Percentiles rank a stretch among this genome's conserved stretches.
Conservation (phyloP, 2,329 filamentous ascomycete species). For the Plenodomus tracheiphilus region DNA sequence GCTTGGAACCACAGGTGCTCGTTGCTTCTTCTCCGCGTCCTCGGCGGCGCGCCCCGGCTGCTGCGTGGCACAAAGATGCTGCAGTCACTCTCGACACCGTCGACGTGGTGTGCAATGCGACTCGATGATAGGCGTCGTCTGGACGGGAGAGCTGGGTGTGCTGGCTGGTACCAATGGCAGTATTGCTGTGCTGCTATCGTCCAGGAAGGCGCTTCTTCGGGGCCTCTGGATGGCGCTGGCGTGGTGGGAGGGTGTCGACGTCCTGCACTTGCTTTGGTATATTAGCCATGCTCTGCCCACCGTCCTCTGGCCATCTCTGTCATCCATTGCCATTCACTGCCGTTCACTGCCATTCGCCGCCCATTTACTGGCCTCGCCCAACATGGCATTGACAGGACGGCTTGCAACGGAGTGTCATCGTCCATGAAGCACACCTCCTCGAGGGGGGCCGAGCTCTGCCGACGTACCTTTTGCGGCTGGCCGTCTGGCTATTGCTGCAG, state of each 20-base stretch:
- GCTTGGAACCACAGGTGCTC: background rate
- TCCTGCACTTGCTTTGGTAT: conserved; percentile 28
- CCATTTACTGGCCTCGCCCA: too few species aligned
- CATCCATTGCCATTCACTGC: conserved; percentile 2
- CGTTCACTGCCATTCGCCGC: conserved; percentile 1
- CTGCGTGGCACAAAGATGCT: conserved; percentile 9
- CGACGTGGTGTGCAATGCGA: background rate
- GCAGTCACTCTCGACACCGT: conserved; percentile 1
- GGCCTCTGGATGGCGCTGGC: conserved; percentile 17
- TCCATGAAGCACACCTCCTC: conserved; percentile 1
- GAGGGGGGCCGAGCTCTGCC: conserved; percentile 8
- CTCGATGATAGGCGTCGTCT: conserved; percentile 7
- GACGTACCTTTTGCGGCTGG: conserved; percentile 1
- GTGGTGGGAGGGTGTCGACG: conserved; percentile 10
- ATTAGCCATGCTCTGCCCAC: conserved; percentile 38
- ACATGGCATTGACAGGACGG: conserved; percentile 7
- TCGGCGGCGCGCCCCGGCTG: background rate
- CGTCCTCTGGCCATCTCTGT: background rate
- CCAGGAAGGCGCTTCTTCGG: conserved; percentile 17
- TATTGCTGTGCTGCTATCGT: conserved; percentile 2
- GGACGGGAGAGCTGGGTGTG: background rate
- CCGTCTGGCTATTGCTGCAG: too few species aligned
- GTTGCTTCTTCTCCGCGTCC: background rate
- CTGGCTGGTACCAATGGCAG: conserved; percentile 8
- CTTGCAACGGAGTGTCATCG: conserved; percentile 1